Conservation (phyloP, 1,284 basidiomycete genomes). For the Phellopilus nigrolimitatus region DNA sequence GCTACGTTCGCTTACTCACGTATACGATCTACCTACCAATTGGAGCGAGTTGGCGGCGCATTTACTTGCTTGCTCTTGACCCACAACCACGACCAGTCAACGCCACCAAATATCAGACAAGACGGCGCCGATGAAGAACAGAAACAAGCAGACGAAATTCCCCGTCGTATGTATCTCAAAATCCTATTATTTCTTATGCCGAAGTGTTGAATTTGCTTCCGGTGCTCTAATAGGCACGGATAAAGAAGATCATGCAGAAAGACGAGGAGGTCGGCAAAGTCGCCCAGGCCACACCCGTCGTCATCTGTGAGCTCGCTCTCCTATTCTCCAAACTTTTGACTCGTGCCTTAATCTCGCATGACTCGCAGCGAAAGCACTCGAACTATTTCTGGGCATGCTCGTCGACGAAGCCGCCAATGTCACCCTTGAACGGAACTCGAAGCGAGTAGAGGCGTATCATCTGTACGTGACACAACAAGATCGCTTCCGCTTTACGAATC, state of each 20-base stretch:
- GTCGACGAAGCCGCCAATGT: constrained; percentile 84
- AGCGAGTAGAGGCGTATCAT: constrained; percentile 92
- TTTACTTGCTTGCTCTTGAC: not conserved
- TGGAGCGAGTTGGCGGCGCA: too few relatives aligned
- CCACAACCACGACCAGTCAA: not conserved
- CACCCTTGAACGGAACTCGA: constrained; percentile 75
- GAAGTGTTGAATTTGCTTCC: constrained; percentile 2
- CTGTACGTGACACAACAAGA: constrained; percentile 59
- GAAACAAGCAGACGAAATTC: constrained; percentile 82
- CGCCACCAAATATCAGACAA: not conserved
- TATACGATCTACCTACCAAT: too few relatives aligned
- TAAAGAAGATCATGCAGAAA: constrained; percentile 99
- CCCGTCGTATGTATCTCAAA: constrained; percentile 56
- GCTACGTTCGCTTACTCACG: too few relatives aligned
- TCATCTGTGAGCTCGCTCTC: constrained; percentile 77
- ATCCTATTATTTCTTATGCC: constrained; percentile 22
- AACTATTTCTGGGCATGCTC: constrained; percentile 88
- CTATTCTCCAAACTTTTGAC: not conserved
- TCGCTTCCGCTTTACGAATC: not conserved
- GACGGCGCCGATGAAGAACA: constrained; percentile 64
- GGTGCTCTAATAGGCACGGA: constrained; percentile 63
- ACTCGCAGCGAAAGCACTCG: constrained; percentile 85
- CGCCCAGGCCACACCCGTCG: constrained; percentile 93
- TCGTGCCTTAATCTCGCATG: not conserved
- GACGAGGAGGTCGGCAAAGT: constrained; percentile 99